A percentile compares a stretch with the other conserved stretches of the same genome.
phyloP scores from a whole-genome alignment of 2,329 filamentous ascomycete species.

The Fusarium kyushuense region DNA sequence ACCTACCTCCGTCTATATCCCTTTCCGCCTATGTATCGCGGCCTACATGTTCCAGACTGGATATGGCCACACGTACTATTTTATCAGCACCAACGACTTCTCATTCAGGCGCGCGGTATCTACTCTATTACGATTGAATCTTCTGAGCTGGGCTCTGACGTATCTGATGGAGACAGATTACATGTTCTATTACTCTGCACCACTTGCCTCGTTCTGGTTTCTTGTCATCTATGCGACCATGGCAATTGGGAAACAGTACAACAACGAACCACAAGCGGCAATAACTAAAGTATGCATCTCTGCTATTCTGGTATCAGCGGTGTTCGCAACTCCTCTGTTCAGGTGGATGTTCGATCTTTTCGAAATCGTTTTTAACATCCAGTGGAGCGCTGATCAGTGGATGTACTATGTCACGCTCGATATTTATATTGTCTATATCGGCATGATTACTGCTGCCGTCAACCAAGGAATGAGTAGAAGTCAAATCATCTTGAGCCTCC shows the following conservation, averaged over 20 bases:
- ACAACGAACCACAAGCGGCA: constrained; percentile 57
- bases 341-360: constrained; percentile 48
- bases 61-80: constrained; percentile 70
- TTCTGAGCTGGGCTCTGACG: constrained; percentile 63
- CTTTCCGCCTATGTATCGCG: constrained; percentile 65
- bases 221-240: constrained; percentile 66
- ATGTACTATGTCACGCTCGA: constrained; percentile 64
- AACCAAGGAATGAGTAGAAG: constrained; percentile 28
- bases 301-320: constrained; percentile 55
- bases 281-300: constrained; percentile 59
- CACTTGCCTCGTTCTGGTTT: constrained; percentile 72
- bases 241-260: constrained; percentile 54
- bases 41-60: constrained; percentile 72
- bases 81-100: constrained; percentile 67
- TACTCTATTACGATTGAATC: constrained; percentile 68
- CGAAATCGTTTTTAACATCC: constrained; percentile 57
- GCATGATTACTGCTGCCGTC: constrained; percentile 59
- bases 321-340: constrained; percentile 5
- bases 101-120: constrained; percentile 62
- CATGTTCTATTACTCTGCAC: constrained; percentile 66
- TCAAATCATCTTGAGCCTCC: constrained; percentile 17
- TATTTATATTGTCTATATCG: constrained; percentile 66
- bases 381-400: constrained; percentile 62
- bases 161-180: constrained; percentile 68
- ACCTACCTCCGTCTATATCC: constrained; percentile 60